These are phyloP conservation scores for Coleophoma cylindrospora DNA, from an alignment of 2,329 filamentous ascomycete genomes.

Conservation along the genomic window DNA sequence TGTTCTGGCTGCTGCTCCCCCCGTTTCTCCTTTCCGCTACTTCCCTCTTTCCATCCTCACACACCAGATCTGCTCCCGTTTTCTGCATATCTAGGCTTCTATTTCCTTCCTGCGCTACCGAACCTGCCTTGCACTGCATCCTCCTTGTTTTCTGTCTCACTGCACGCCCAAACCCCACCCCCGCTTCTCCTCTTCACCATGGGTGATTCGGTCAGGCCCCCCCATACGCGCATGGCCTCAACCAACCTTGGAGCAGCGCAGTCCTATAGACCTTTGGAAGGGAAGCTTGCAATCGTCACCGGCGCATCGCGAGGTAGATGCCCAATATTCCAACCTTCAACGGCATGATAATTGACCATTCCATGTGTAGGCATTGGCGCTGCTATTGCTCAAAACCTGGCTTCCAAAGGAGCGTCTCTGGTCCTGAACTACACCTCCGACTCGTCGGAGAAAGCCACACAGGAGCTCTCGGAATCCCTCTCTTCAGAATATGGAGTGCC, in stretches of 20 bases:
- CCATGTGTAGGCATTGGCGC: slow-evolving; percentile 60
- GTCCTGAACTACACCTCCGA: slow-evolving; percentile 64
- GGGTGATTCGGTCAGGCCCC: neutral
- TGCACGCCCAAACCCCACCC: neutral
- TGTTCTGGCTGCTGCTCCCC: neutral
- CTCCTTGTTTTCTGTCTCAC: neutral
- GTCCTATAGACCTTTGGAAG: slow-evolving; percentile 45
- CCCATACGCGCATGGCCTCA: slow-evolving; percentile 10
- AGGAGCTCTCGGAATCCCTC: slow-evolving; percentile 51
- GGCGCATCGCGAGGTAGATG: slow-evolving; percentile 69
- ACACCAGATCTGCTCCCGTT: neutral
- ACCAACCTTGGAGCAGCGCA: slow-evolving; percentile 9
- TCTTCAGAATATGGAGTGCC: slow-evolving; percentile 50
- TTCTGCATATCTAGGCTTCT: neutral
- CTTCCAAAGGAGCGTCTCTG: slow-evolving; percentile 58
- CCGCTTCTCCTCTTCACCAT: neutral
- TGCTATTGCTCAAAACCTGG: slow-evolving; percentile 61
- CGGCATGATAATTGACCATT: slow-evolving; percentile 3
- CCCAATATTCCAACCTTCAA: neutral
- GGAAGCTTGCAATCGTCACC: slow-evolving; percentile 75
- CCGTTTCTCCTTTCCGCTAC: neutral
- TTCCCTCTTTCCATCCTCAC: neutral
- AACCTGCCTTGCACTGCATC: too few relatives aligned
- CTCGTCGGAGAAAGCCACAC: slow-evolving; percentile 46
- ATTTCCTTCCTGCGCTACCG: neutral